Percentiles rank a stretch among this genome's conserved stretches.
These are phyloP conservation scores for Fragilariopsis cylindrus DNA, from an alignment of 108 stramenopile species.

Conservation along the genomic window DNA sequence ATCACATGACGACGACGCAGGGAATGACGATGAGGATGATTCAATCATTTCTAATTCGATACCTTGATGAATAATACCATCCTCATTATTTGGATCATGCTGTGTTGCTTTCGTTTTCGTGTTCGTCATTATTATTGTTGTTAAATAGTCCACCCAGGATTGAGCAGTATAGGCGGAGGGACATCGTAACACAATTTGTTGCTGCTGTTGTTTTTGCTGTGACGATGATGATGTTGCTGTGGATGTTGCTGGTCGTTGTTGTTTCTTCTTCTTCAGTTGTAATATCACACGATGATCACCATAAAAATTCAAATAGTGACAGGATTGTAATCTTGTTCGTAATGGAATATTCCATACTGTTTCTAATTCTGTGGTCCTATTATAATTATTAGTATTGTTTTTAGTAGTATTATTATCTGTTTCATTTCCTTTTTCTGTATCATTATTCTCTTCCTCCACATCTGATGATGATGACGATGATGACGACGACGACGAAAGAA, in stretches of 20 bases:
- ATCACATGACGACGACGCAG: too few relatives aligned
- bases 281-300: conserved; percentile 8
- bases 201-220: not conserved
- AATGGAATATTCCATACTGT: conserved; percentile 81
- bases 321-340: not conserved
- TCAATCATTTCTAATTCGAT: conserved; percentile 16
- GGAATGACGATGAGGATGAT: not conserved
- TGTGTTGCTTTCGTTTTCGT: not conserved
- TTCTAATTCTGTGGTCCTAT: conserved; percentile 43
- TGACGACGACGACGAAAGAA: not conserved
- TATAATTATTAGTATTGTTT: not conserved
- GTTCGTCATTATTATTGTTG: not conserved
- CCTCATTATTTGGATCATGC: not conserved
- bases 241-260: not conserved
- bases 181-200: conserved; percentile 60
- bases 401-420: not conserved
- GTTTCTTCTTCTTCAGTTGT: not conserved
- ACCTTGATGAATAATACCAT: not conserved
- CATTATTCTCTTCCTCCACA: not conserved
- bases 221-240: too few relatives aligned
- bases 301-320: conserved; percentile 15
- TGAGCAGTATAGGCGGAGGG: conserved; percentile 55
- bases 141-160: conserved; percentile 60
- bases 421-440: not conserved
- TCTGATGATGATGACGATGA: not conserved